Conservation (phyloP, 108 stramenopile species). For the Pseudonitzschia pungens region DNA sequence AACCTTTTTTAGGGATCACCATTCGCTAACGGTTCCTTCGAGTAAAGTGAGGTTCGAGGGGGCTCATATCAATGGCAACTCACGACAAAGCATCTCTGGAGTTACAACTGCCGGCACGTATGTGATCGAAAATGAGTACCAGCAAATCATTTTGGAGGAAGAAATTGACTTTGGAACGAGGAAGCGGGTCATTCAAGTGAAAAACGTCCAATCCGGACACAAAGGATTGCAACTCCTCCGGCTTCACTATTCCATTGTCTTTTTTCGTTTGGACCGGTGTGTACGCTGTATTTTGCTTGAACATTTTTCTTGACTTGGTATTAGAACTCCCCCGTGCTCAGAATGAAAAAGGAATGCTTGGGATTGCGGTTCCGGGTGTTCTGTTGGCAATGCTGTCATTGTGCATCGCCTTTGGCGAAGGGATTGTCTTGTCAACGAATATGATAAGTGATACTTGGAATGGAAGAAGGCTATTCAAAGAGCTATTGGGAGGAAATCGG, state of each 20-base stretch:
- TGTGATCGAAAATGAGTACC: conserved; percentile 44
- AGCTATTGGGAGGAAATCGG: conserved; percentile 21
- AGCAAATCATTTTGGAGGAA: conserved; percentile 54
- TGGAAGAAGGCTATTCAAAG: conserved; percentile 42
- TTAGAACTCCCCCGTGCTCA: conserved; percentile 26
- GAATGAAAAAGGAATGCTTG: neutral
- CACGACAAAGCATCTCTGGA: neutral
- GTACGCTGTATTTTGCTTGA: conserved; percentile 65
- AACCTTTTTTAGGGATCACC: conserved; percentile 49
- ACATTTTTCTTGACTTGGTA: conserved; percentile 57
- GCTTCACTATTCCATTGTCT: conserved; percentile 50
- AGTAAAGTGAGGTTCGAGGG: conserved; percentile 46
- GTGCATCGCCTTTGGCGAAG: conserved; percentile 46
- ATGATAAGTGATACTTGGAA: conserved; percentile 51
- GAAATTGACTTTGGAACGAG: neutral
- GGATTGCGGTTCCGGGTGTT: conserved; percentile 29
- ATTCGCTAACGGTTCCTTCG: conserved; percentile 49
- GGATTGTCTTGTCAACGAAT: conserved; percentile 59
- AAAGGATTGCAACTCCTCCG: conserved; percentile 40
- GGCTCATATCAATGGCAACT: neutral
- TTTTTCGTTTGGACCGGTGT: conserved; percentile 57
- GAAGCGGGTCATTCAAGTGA: neutral
- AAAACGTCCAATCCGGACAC: neutral
- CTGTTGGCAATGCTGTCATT: conserved; percentile 51
- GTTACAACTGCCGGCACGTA: conserved; percentile 20